Conservation (phyloP, 2,329 filamentous ascomycete genomes). For the Neoscytalidium dimidiatum region DNA sequence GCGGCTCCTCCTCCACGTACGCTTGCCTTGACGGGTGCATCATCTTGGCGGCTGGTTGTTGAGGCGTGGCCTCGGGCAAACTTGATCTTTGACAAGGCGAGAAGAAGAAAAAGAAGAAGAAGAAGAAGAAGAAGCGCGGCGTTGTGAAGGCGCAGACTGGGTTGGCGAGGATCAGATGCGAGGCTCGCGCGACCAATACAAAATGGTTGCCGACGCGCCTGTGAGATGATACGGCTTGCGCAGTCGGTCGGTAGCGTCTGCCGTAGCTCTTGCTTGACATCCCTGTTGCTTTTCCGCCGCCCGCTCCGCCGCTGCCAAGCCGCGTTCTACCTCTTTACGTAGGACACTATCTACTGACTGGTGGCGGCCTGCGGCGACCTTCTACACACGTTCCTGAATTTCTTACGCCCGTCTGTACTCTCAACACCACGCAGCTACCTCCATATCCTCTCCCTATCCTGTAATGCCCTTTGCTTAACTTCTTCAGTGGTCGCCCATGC, state of each 20-base stretch:
- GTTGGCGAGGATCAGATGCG: neutral
- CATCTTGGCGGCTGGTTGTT: constrained; percentile 30
- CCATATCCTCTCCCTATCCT: neutral
- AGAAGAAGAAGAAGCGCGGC: neutral
- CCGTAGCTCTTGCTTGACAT: neutral
- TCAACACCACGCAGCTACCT: neutral
- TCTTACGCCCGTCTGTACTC: neutral
- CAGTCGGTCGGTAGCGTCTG: neutral
- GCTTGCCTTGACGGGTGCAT: constrained; percentile 90
- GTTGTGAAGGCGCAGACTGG: neutral
- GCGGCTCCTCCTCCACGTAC: constrained; percentile 83
- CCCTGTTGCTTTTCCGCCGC: neutral
- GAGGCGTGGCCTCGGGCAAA: neutral
- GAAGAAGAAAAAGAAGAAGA: too few species aligned
- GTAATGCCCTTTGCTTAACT: constrained; percentile 14
- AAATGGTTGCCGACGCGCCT: neutral
- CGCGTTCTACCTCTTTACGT: neutral
- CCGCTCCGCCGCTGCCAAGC: constrained; percentile 6
- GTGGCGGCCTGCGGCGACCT: too few species aligned
- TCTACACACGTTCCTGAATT: neutral
- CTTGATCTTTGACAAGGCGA: neutral
- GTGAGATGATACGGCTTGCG: neutral
- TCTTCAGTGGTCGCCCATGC: constrained; percentile 14
- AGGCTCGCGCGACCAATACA: neutral
- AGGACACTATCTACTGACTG: neutral